Evolutionary conservation across 441 rosid genomes (phyloP), one percentile per base, ranked within the genome.

Genomic region (Euphorbia celastroides): DNA sequence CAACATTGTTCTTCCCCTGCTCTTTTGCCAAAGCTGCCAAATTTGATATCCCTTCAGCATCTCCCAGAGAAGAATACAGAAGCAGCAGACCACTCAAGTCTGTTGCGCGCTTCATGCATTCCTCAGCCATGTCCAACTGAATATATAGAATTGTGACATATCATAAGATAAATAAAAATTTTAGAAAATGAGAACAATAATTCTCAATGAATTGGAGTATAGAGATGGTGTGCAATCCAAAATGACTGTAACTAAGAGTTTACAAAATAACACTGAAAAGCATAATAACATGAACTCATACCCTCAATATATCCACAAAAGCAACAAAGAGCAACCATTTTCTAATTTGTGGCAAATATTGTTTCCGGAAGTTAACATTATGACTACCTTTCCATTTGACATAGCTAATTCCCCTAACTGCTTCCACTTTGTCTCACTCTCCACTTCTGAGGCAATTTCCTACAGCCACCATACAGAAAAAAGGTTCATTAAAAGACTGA

Each of bases 91-190:
- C 97, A 79, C 97, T 91, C 87, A 88, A 82, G 78, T 94, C 99
- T 81, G 75, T 79, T 38, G 99, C 99, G 56, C 78, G 75, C 79
- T 77, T 85, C 99, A 94, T 89, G 80, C 99, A 94, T 50, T 87
- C 92, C 80, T 92, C 97, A 61, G 99, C 99, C 99, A 92, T 89
- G 66, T 81, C 91, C 73, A 92, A 75, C 99, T 94, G 93, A 80
- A 68, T 67, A 64, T 62, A 65, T 31, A 75, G 3, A 60, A 71
- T 3, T 36, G 25, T n/a, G n/a, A n/a, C n/a, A n/a, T n/a, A n/a
- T n/a, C n/a, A n/a, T n/a, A n/a, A n/a, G n/a, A n/a, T n/a, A n/a
- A n/a, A n/a, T n/a, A n/a, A n/a, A n/a, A n/a, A n/a, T n/a, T n/a
- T n/a, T n/a, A 42, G 56, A 36, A 42, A 32, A 38, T 19, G 54